Percentiles rank a stretch among this genome's conserved stretches.
These are phyloP conservation scores for Rhodotorula sp. DNA, from an alignment of 1,284 basidiomycete species.

Conservation along the genomic window DNA sequence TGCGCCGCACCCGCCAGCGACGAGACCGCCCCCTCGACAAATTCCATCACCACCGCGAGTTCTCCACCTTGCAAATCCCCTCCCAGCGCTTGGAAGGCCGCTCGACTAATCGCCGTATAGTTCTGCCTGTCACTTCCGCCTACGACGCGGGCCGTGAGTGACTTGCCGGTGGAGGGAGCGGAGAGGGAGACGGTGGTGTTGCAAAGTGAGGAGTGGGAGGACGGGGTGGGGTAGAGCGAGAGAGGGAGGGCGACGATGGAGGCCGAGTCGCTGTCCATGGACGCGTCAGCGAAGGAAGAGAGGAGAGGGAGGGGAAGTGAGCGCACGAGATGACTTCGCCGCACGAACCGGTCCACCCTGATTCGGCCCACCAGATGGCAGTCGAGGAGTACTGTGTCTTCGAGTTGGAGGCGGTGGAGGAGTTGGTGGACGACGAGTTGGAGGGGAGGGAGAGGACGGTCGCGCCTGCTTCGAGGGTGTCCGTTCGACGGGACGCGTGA, in stretches of 20 bases:
- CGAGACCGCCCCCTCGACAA: constrained; percentile 14
- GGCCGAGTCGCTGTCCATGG: constrained; percentile 5
- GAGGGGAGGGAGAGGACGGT: background rate
- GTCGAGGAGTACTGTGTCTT: constrained; percentile 16
- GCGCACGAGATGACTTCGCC: constrained; percentile 19
- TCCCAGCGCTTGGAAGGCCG: constrained; percentile 25
- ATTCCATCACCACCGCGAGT: constrained; percentile 20
- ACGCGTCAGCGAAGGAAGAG: too few relatives aligned
- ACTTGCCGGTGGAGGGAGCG: constrained; percentile 21
- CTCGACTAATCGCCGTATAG: constrained; percentile 25
- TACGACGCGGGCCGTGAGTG: constrained; percentile 21
- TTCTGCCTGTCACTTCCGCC: constrained; percentile 25
- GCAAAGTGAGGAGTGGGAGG: constrained; percentile 18
- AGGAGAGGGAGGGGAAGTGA: too few relatives aligned
- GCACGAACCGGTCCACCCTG: constrained; percentile 26
- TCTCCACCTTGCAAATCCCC: constrained; percentile 27
- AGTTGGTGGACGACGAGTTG: background rate
- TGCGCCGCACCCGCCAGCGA: background rate
- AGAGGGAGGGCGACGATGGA: constrained; percentile 24
- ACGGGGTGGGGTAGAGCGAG: constrained; percentile 23
- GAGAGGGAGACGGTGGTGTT: constrained; percentile 8
- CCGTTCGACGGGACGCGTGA: too few relatives aligned
- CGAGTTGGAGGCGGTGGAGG: background rate
- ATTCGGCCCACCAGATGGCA: constrained; percentile 27
- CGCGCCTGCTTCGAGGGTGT: too few relatives aligned